Evolutionary conservation across 805 yeast genomes (phyloP).

Genomic region (Kuraishia borneana): DNA sequence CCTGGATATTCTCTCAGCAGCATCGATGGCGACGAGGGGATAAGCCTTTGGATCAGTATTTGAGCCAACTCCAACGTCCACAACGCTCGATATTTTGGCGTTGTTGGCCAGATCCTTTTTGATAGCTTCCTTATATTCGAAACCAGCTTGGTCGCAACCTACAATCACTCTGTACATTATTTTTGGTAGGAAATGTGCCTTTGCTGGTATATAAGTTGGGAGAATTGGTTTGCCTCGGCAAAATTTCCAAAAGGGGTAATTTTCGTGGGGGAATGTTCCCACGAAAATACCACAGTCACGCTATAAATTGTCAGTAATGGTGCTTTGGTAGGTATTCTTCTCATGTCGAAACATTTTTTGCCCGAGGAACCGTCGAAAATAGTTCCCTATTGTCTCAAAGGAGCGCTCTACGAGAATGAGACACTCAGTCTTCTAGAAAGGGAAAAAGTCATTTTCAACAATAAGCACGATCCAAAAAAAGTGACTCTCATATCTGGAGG

Average conservation of each 20-base stretch:
- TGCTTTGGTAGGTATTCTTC: neutral
- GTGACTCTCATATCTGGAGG: constrained; percentile 27
- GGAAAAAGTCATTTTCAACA: constrained; percentile 27
- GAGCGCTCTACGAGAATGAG: constrained; percentile 26
- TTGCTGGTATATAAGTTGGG: too few relatives aligned
- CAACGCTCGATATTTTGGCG: constrained; percentile 18
- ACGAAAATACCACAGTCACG: too few relatives aligned
- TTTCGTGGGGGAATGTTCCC: neutral
- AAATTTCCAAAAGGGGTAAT: neutral
- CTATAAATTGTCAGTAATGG: neutral
- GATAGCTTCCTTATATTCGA: constrained; percentile 27
- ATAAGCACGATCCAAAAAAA: constrained; percentile 12
- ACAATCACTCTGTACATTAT: too few relatives aligned
- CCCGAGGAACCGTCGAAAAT: constrained; percentile 22
- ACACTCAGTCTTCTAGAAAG: constrained; percentile 22
- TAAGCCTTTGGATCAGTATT: constrained; percentile 25
- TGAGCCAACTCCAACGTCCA: constrained; percentile 27
- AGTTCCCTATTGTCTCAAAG: constrained; percentile 26
- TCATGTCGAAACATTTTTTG: constrained; percentile 26
- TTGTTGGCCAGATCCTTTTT: constrained; percentile 21
- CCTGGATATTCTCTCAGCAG: constrained; percentile 26
- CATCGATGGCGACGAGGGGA: constrained; percentile 30
- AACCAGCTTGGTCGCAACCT: constrained; percentile 35
- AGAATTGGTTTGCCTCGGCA: too few relatives aligned
- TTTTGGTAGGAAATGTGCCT: too few relatives aligned